Percentiles rank a stretch among this genome's conserved stretches.
phyloP scores from a whole-genome alignment of 768 basidiomycete genomes.

The Thelephora aurantiotincta region DNA sequence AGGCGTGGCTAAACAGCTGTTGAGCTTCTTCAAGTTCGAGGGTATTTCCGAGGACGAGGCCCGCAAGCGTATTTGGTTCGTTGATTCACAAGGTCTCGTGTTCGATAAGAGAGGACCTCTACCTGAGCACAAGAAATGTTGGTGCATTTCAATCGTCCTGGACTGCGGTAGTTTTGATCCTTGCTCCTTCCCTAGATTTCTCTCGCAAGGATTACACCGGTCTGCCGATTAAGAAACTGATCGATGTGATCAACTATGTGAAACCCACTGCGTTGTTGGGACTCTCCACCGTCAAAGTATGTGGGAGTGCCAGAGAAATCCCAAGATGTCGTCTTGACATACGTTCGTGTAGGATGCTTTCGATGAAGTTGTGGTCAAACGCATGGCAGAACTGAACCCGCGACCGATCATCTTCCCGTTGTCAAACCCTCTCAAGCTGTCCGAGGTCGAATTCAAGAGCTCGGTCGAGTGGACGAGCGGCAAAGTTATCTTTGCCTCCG shows the following conservation, averaged over 20 bases:
- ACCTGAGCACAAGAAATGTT: constrained; percentile 76
- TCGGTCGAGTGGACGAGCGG: constrained; percentile 64
- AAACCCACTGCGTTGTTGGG: constrained; percentile 84
- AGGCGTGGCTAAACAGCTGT: constrained; percentile 79
- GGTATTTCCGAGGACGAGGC: constrained; percentile 72
- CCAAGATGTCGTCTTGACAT: background rate
- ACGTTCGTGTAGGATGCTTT: constrained; percentile 49
- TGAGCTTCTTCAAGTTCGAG: constrained; percentile 78
- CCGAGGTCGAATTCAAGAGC: constrained; percentile 69
- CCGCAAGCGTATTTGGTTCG: constrained; percentile 61
- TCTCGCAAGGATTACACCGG: constrained; percentile 70
- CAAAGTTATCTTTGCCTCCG: constrained; percentile 72
- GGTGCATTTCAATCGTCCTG: constrained; percentile 9
- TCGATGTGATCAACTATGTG: constrained; percentile 69
- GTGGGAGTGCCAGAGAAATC: constrained; percentile 2
- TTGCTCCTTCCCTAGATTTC: constrained; percentile 40
- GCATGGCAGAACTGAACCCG: constrained; percentile 68
- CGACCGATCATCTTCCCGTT: constrained; percentile 89
- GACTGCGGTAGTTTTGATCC: constrained; percentile 1
- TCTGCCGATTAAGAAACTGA: constrained; percentile 56
- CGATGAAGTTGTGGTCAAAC: constrained; percentile 48
- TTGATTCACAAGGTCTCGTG: constrained; percentile 80
- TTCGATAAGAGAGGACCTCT: constrained; percentile 58
- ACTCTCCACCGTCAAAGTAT: constrained; percentile 68
- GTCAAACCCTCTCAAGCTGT: constrained; percentile 75